Evolutionary conservation across 1,139 yeast genomes (phyloP), one percentile per base, ranked within the genome.

Genomic region (Kodamaea suecica): DNA sequence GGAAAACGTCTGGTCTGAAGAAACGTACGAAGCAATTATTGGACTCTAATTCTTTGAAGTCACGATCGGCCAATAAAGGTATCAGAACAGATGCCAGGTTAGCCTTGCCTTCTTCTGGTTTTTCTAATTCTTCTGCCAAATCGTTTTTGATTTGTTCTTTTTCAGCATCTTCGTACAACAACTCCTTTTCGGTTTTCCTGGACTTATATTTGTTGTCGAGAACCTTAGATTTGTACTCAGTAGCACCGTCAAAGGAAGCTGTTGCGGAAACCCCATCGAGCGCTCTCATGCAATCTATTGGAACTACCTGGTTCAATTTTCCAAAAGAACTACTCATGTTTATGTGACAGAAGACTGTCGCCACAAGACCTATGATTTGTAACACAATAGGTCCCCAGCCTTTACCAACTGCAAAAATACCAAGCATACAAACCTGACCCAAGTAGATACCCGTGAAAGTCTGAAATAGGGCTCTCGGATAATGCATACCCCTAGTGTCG

Each of bases 301-400:
- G 88, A 30, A 81, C 69, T 17, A 71, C 73, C 1, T 55, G 52
- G 42, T 81, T 52, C 53, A 88, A 66, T n/a, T 73, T 72, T 38
- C 70, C 78, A 55, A 86, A 86, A 0, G 95, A 84, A 16, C 53
- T 44, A 36, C 67, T 73, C 50, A 90, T 58, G 40, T 76, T 69
- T 23, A 76, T 29, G 53, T 92, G 96, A 38, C 77, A 71, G 50
- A 78, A 76, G 4, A 76, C 72, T 1, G 97, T 87, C 43, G 73
- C 67, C 11, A 68, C 76, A 11, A 87, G 51, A 37, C 80, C 66
- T 38, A 86, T 70, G 6, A 76, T 82, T 59, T 84, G 87, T 36
- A 92, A 63, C 11, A 76, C 90, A 45, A 90, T 74, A 31, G 95
- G 95, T 27, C 95, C 97, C 96, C 96, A 90, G 38, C 95, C 85